phyloP scores from a whole-genome alignment of 108 stramenopile genomes.

The Epithemia pelagica region DNA sequence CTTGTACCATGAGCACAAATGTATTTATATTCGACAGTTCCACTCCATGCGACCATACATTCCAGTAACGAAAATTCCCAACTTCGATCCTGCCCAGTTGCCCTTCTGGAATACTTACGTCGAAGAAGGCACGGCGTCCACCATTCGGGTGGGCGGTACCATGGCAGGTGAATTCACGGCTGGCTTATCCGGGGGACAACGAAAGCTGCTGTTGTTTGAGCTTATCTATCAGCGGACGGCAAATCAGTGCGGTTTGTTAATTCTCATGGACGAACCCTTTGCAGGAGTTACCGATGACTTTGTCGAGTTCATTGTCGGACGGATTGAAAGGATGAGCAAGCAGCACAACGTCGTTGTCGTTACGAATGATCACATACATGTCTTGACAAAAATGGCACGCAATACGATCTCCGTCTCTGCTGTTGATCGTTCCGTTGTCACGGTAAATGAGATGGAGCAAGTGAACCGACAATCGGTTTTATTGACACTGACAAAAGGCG shows the following conservation, averaged over 20 bases:
- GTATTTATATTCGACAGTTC: slow-evolving; percentile 70
- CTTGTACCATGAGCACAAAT: slow-evolving; percentile 58
- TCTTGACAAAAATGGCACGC: slow-evolving; percentile 47
- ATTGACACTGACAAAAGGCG: slow-evolving; percentile 39
- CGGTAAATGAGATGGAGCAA: slow-evolving; percentile 35
- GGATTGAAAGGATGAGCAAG: slow-evolving; percentile 41
- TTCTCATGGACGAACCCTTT: slow-evolving; percentile 62
- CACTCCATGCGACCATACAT: slow-evolving; percentile 61
- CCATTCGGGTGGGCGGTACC: slow-evolving; percentile 51
- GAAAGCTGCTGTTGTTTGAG: slow-evolving; percentile 62
- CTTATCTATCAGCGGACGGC: slow-evolving; percentile 50
- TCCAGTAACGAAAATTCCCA: slow-evolving; percentile 45
- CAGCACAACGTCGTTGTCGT: slow-evolving; percentile 61
- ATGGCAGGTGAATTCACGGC: slow-evolving; percentile 65
- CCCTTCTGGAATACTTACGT: slow-evolving; percentile 67
- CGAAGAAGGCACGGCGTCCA: slow-evolving; percentile 39
- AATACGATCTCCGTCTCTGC: slow-evolving; percentile 62
- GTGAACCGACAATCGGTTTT: slow-evolving; percentile 43
- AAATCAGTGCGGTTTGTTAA: slow-evolving; percentile 34
- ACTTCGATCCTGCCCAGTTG: slow-evolving; percentile 55
- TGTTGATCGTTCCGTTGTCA: slow-evolving; percentile 48
- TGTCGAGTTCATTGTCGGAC: slow-evolving; percentile 51
- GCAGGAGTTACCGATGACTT: slow-evolving; percentile 72
- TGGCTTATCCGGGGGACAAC: slow-evolving; percentile 56
- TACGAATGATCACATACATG: slow-evolving; percentile 67